A percentile compares a stretch with the other conserved stretches of the same genome.
These are phyloP conservation scores for Triticum urartu DNA, from an alignment of 176 grass and related monocot genomes.

Conservation along the genomic window DNA sequence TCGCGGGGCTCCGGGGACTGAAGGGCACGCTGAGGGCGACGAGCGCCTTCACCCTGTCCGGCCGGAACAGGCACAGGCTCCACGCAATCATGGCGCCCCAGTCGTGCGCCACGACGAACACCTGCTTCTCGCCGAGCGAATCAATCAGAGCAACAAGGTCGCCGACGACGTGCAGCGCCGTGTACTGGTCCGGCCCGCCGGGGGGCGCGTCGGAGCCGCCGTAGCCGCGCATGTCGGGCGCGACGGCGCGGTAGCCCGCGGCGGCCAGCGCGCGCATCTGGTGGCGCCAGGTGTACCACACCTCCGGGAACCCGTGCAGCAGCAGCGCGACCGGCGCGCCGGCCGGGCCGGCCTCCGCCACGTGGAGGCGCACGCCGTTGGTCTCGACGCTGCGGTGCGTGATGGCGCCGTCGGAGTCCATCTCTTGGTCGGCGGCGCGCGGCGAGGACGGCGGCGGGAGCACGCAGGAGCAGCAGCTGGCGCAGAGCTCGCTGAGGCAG, in stretches of 20 bases:
- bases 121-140: slow-evolving; percentile 9
- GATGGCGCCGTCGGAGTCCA: neutral
- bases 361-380: slow-evolving; percentile 36
- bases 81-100: slow-evolving; percentile 61
- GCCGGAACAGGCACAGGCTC: slow-evolving; percentile 55
- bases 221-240: slow-evolving; percentile 41
- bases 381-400: slow-evolving; percentile 43
- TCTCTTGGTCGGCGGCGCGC: neutral
- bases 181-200: slow-evolving; percentile 9
- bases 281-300: slow-evolving; percentile 59
- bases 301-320: slow-evolving; percentile 54
- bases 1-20: slow-evolving; percentile 32
- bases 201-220: slow-evolving; percentile 23
- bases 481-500: neutral
- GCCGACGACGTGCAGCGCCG: slow-evolving; percentile 29
- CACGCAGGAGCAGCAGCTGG: neutral
- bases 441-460: neutral
- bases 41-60: slow-evolving; percentile 53
- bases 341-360: slow-evolving; percentile 35
- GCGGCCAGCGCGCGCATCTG: slow-evolving; percentile 46
- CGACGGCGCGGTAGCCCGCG: slow-evolving; percentile 42
- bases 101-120: slow-evolving; percentile 64
- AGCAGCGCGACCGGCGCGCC: slow-evolving; percentile 31
- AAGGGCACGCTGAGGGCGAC: slow-evolving; percentile 57
- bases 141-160: slow-evolving; percentile 39